A percentile compares a stretch with the other conserved stretches of the same genome.
phyloP scores from a whole-genome alignment of 108 stramenopile species.

The Craspedostauros australis region DNA sequence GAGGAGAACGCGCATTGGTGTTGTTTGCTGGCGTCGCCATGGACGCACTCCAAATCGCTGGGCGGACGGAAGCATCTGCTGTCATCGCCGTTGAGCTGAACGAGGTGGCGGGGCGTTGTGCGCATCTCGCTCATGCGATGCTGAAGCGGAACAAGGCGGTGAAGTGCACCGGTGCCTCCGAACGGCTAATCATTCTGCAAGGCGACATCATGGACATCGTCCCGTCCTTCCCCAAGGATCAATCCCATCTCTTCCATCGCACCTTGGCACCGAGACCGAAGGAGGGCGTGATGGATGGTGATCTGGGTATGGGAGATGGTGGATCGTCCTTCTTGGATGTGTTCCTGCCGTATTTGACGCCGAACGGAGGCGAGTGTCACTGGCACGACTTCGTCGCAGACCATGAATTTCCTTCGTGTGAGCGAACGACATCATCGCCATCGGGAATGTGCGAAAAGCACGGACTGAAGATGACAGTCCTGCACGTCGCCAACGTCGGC shows the following conservation, averaged over 20 bases:
- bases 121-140: slow-evolving; percentile 54
- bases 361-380: slow-evolving; percentile 66
- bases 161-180: slow-evolving; percentile 61
- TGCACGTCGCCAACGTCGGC: slow-evolving; percentile 73
- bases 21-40: slow-evolving; percentile 82
- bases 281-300: slow-evolving; percentile 72
- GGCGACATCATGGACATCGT: slow-evolving; percentile 70
- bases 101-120: slow-evolving; percentile 62
- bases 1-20: slow-evolving; percentile 75
- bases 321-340: slow-evolving; percentile 51
- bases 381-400: slow-evolving; percentile 86
- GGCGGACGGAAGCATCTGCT: slow-evolving; percentile 60
- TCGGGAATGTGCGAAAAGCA: slow-evolving; percentile 34
- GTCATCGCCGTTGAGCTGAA: slow-evolving; percentile 72
- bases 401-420: slow-evolving; percentile 61
- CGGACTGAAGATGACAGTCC: slow-evolving; percentile 54
- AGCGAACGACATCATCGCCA: slow-evolving; percentile 48
- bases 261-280: slow-evolving; percentile 82
- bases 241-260: slow-evolving; percentile 67
- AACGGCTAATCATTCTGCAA: slow-evolving; percentile 59
- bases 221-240: slow-evolving; percentile 29
- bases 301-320: slow-evolving; percentile 69
- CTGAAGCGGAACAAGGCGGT: slow-evolving; percentile 72
- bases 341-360: slow-evolving; percentile 62
- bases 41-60: slow-evolving; percentile 81